Evolutionary conservation across 2,329 filamentous ascomycete genomes (phyloP).

Genomic region (Dactylellina haptotyla): DNA sequence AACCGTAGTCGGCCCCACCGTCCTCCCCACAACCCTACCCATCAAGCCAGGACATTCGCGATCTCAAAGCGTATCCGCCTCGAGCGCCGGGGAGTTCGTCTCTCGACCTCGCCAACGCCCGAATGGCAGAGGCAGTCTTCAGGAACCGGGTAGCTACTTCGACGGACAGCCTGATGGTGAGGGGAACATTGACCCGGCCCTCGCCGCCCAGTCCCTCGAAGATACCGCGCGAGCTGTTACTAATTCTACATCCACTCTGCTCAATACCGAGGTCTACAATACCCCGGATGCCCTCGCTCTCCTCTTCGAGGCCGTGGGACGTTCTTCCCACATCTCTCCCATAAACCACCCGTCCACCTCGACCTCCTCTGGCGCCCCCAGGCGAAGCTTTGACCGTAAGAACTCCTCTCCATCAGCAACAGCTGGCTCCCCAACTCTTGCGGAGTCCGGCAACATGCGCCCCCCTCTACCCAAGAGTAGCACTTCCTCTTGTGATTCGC

Average conservation of each 20-base stretch:
- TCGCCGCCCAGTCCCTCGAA: conserved; percentile 64
- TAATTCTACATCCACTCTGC: conserved; percentile 61
- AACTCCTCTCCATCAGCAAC: conserved; percentile 51
- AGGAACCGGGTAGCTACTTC: conserved; percentile 64
- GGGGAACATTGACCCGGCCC: conserved; percentile 69
- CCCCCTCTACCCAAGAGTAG: conserved; percentile 51
- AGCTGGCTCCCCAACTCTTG: conserved; percentile 43
- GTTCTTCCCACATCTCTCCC: conserved; percentile 49
- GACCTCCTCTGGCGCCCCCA: conserved; percentile 41
- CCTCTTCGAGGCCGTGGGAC: conserved; percentile 79
- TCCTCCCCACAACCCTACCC: conserved; percentile 60
- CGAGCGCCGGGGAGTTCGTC: conserved; percentile 54
- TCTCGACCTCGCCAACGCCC: conserved; percentile 63
- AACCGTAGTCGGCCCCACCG: conserved; percentile 50
- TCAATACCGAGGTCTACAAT: conserved; percentile 79
- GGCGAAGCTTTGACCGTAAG: conserved; percentile 52
- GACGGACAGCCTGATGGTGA: conserved; percentile 64
- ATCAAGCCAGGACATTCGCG: conserved; percentile 64
- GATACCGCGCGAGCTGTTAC: conserved; percentile 35
- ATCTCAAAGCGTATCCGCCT: conserved; percentile 44
- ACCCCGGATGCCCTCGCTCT: conserved; percentile 92
- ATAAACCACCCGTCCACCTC: conserved; percentile 56
- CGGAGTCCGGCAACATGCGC: conserved; percentile 47
- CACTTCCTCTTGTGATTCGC: conserved; percentile 51
- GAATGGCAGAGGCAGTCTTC: conserved; percentile 76